phyloP scores from a whole-genome alignment of 805 yeast genomes.

The Lipomyces anomalus region DNA sequence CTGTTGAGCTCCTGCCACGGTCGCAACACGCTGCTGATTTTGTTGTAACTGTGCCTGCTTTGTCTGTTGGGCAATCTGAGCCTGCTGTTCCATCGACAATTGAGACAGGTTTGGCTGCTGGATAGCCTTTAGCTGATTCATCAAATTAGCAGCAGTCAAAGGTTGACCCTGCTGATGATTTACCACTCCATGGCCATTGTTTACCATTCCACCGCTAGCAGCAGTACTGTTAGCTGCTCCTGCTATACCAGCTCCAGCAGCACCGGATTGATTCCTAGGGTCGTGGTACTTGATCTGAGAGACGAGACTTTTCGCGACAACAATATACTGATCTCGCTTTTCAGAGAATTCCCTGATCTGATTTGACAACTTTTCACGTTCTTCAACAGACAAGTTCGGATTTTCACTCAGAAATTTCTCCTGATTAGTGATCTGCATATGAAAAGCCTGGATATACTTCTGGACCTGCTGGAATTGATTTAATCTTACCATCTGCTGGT shows the following conservation, averaged over 20 bases:
- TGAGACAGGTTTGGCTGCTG: constrained; percentile 11
- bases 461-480: constrained; percentile 13
- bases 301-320: constrained; percentile 12
- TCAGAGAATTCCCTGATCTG: constrained; percentile 9
- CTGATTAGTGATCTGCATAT: constrained; percentile 9
- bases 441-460: constrained; percentile 8
- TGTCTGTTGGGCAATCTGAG: constrained; percentile 12
- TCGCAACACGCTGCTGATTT: too few relatives aligned
- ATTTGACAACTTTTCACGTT: constrained; percentile 14
- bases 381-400: constrained; percentile 15
- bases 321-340: constrained; percentile 14
- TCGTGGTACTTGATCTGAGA: constrained; percentile 11
- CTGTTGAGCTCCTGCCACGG: too few relatives aligned
- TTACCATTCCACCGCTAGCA: neutral
- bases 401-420: constrained; percentile 16
- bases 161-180: constrained; percentile 4
- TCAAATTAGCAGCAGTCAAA: constrained; percentile 8
- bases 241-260: constrained; percentile 4
- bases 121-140: constrained; percentile 14
- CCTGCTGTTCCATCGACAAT: constrained; percentile 27
- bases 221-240: constrained; percentile 7
- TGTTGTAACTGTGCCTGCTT: too few relatives aligned
- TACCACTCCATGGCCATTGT: neutral
- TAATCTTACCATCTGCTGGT: constrained; percentile 17
- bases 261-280: constrained; percentile 6